Evolutionary conservation across 1,284 basidiomycete genomes (phyloP).

Genomic region (Ustilago bromivora): DNA sequence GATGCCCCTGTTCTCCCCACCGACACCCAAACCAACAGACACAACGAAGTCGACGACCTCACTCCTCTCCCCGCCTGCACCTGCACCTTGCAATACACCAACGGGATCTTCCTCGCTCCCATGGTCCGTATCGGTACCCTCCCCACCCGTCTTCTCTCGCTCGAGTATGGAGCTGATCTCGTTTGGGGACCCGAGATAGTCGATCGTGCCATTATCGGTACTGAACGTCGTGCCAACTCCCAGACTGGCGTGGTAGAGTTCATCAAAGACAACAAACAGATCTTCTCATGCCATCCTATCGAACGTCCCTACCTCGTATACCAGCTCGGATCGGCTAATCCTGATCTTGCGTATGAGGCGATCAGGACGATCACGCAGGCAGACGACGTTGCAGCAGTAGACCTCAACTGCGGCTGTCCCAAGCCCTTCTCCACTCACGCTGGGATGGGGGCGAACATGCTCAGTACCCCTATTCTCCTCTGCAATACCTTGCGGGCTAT

Average conservation of each 20-base stretch:
- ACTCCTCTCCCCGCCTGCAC: conserved; percentile 42
- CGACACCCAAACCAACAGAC: conserved; percentile 2
- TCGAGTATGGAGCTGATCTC: conserved; percentile 92
- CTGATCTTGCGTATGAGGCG: conserved; percentile 89
- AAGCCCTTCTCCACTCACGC: conserved; percentile 94
- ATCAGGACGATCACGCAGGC: conserved; percentile 82
- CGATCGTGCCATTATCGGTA: conserved; percentile 92
- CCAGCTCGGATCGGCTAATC: conserved; percentile 91
- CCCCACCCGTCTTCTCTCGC: conserved; percentile 83
- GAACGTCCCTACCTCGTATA: conserved; percentile 73
- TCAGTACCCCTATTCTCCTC: conserved; percentile 89
- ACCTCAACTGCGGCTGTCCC: conserved; percentile 88
- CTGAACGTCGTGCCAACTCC: conserved; percentile 86
- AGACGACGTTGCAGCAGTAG: conserved; percentile 88
- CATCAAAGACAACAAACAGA: conserved; percentile 77
- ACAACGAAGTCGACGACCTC: conserved; percentile 34
- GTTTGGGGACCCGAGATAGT: conserved; percentile 98
- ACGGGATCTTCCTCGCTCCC: conserved; percentile 66
- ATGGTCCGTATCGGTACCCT: conserved; percentile 71
- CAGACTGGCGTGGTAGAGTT: conserved; percentile 89
- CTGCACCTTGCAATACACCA: conserved; percentile 34
- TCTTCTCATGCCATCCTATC: conserved; percentile 92
- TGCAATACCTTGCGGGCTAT: conserved; percentile 75
- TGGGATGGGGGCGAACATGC: conserved; percentile 96
- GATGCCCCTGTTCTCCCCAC: conserved; percentile 14